Percentiles rank a stretch among this genome's conserved stretches.
phyloP scores from a whole-genome alignment of 768 basidiomycete genomes.

The Kwoniella heveanensis region DNA sequence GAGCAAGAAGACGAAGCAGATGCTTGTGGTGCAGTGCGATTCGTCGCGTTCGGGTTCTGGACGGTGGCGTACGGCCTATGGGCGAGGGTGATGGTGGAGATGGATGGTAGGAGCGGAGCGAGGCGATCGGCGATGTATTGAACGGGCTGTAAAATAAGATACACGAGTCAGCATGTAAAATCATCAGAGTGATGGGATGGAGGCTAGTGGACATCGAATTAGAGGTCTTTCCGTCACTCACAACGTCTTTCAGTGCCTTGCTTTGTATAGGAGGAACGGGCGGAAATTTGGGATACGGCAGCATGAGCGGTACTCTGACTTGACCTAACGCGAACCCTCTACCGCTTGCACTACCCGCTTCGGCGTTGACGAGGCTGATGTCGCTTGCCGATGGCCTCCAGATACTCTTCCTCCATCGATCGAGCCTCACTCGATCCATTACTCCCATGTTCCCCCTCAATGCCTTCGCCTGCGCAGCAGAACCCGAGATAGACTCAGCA shows the following conservation, averaged over 20 bases:
- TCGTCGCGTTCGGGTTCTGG: slow-evolving; percentile 4
- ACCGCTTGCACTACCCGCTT: neutral
- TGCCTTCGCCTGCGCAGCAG: neutral
- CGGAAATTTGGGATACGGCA: slow-evolving; percentile 21
- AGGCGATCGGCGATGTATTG: slow-evolving; percentile 23
- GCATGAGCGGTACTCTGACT: slow-evolving; percentile 14
- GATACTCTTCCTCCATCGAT: slow-evolving; percentile 19
- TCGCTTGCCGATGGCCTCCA: neutral
- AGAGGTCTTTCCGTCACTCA: too few relatives aligned
- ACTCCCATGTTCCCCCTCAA: slow-evolving; percentile 10
- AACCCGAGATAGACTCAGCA: neutral
- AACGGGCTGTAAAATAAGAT: slow-evolving; percentile 12
- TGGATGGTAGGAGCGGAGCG: slow-evolving; percentile 18
- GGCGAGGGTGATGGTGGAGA: slow-evolving; percentile 14
- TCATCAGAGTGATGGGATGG: too few relatives aligned
- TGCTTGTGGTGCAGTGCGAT: too few relatives aligned
- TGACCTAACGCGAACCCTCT: neutral
- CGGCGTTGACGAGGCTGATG: neutral
- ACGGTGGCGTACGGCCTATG: slow-evolving; percentile 10
- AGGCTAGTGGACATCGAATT: too few relatives aligned
- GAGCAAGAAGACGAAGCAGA: neutral
- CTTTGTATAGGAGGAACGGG: slow-evolving; percentile 6
- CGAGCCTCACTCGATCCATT: slow-evolving; percentile 11
- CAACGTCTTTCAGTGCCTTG: slow-evolving; percentile 8
- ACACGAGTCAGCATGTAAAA: neutral